These are phyloP conservation scores for Skeletonema potamos DNA, from an alignment of 108 stramenopile species.

Conservation along the genomic window DNA sequence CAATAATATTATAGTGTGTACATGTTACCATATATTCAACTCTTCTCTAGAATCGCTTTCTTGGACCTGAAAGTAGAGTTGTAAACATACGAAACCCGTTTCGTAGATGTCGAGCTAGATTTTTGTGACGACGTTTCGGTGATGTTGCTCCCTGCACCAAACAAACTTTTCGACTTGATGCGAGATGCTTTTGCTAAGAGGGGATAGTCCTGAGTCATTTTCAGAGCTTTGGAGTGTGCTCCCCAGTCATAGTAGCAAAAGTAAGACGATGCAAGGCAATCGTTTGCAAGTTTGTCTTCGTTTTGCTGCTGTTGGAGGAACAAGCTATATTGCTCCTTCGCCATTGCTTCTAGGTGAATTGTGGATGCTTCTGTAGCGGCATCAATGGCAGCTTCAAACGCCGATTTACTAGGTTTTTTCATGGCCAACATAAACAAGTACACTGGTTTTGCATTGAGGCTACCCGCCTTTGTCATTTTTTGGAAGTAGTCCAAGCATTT, in stretches of 20 bases:
- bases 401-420: conserved; percentile 5
- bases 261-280: conserved; percentile 14
- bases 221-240: conserved; percentile 4
- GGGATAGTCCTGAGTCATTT: not conserved
- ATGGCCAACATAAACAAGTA: conserved; percentile 20
- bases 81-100: not conserved
- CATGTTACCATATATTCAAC: not conserved
- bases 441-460: conserved; percentile 23
- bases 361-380: conserved; percentile 4
- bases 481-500: conserved; percentile 14
- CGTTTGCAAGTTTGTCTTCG: not conserved
- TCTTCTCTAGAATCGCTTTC: not conserved
- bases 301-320: conserved; percentile 10
- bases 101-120: not conserved
- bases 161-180: not conserved
- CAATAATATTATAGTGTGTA: no score
- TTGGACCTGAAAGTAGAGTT: not conserved
- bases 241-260: conserved; percentile 40
- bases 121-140: not conserved
- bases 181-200: not conserved
- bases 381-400: conserved; percentile 28
- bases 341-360: conserved; percentile 34
- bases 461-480: conserved; percentile 11
- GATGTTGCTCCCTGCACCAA: not conserved
- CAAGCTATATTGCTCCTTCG: conserved; percentile 30